These are phyloP conservation scores for Tetrapisispora fleetii DNA, from an alignment of 805 yeast species.

Conservation along the genomic window DNA sequence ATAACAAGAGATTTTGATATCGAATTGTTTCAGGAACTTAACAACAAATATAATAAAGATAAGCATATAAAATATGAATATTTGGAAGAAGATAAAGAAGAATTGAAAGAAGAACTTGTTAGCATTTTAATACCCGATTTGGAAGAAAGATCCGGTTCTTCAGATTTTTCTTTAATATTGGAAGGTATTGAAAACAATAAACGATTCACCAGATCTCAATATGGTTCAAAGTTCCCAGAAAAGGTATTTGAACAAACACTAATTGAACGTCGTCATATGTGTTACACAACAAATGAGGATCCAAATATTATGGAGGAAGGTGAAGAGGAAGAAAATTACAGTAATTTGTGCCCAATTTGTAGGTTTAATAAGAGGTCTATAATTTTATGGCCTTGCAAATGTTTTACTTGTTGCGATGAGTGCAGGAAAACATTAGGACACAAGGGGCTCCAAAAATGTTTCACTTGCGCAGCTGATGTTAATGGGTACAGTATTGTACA, in stretches of 20 bases:
- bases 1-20: conserved; percentile 16
- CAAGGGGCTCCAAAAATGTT: conserved; percentile 68
- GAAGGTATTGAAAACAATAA: conserved; percentile 15
- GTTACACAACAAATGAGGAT: background rate
- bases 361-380: conserved; percentile 64
- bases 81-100: background rate
- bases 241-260: conserved; percentile 25
- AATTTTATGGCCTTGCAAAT: conserved; percentile 87
- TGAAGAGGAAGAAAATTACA: conserved; percentile 24
- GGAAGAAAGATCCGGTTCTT: conserved; percentile 8
- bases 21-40: background rate
- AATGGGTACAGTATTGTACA: conserved; percentile 38
- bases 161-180: conserved; percentile 24
- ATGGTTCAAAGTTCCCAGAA: conserved; percentile 22
- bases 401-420: conserved; percentile 78
- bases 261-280: conserved; percentile 14
- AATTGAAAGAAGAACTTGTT: conserved; percentile 2
- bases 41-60: background rate
- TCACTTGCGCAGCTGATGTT: conserved; percentile 71
- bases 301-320: background rate
- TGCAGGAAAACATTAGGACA: conserved; percentile 68
- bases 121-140: background rate
- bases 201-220: conserved; percentile 30
- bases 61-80: background rate
- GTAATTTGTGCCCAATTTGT: conserved; percentile 66